Percentiles rank a stretch among this genome's conserved stretches.
These are phyloP conservation scores for Daldinia bambusicola DNA, from an alignment of 495 filamentous ascomycete genomes.

Conservation along the genomic window DNA sequence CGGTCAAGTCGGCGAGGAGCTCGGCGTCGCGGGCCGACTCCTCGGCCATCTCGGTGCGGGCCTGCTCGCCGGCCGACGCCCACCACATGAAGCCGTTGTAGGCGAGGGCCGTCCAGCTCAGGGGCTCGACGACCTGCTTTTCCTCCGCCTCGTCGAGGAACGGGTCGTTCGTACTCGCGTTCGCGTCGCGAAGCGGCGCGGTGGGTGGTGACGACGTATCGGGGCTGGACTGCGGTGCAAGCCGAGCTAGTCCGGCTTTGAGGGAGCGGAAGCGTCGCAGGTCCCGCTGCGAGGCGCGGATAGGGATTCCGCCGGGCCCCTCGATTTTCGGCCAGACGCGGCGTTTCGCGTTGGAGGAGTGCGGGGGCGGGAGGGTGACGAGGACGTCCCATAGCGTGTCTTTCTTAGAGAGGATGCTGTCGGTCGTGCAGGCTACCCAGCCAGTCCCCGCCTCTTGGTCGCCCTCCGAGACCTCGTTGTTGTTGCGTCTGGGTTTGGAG, in stretches of 20 bases:
- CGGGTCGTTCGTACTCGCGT: slow-evolving; percentile 44
- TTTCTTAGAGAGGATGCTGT: slow-evolving; percentile 88
- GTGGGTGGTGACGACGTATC: slow-evolving; percentile 35
- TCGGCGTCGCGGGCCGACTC: slow-evolving; percentile 58
- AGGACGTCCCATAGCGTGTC: slow-evolving; percentile 86
- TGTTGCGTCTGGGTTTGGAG: slow-evolving; percentile 51
- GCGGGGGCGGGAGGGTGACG: slow-evolving; percentile 76
- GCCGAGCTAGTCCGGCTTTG: slow-evolving; percentile 69
- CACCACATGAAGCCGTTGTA: slow-evolving; percentile 98
- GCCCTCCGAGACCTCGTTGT: slow-evolving; percentile 32
- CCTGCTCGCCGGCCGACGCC: slow-evolving; percentile 92
- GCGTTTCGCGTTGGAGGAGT: slow-evolving; percentile 63
- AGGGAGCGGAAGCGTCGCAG: slow-evolving; percentile 80
- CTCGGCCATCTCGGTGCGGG: slow-evolving; percentile 62
- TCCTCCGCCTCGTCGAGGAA: slow-evolving; percentile 60
- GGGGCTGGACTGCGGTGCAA: slow-evolving; percentile 46
- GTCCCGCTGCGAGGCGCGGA: slow-evolving; percentile 94
- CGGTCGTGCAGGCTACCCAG: slow-evolving; percentile 95
- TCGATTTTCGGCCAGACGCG: slow-evolving; percentile 82
- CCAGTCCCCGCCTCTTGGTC: slow-evolving; percentile 66
- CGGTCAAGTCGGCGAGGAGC: slow-evolving; percentile 57
- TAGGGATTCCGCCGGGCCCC: slow-evolving; percentile 62
- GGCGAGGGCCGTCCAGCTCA: slow-evolving; percentile 88
- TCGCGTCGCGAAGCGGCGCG: slow-evolving; percentile 48
- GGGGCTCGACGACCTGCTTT: slow-evolving; percentile 73